Conservation (phyloP, 2,329 filamentous ascomycete genomes). For the Ophiostoma sp. region DNA sequence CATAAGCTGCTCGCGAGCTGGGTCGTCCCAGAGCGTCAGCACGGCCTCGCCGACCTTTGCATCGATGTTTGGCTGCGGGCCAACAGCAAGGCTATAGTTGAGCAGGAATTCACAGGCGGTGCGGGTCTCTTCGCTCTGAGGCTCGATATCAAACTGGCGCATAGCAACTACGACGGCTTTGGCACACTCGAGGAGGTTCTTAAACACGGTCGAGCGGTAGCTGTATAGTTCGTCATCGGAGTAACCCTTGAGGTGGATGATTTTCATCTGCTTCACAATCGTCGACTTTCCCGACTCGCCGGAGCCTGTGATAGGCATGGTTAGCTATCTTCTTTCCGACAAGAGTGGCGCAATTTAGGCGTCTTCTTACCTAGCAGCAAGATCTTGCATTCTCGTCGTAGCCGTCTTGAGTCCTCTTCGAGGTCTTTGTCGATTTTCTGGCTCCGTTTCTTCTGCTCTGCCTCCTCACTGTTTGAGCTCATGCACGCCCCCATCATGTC, state of each 20-base stretch:
- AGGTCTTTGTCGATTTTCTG: slow-evolving; percentile 90
- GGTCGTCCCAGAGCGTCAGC: slow-evolving; percentile 83
- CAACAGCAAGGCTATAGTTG: slow-evolving; percentile 84
- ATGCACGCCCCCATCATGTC: slow-evolving; percentile 80
- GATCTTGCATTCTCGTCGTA: slow-evolving; percentile 98
- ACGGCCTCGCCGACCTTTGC: slow-evolving; percentile 75
- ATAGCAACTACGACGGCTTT: slow-evolving; percentile 89
- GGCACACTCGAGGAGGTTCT: slow-evolving; percentile 94
- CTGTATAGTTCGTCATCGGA: slow-evolving; percentile 87
- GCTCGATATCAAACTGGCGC: slow-evolving; percentile 82
- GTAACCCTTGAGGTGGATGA: slow-evolving; percentile 98
- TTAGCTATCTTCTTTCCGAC: slow-evolving; percentile 20
- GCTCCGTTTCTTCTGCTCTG: slow-evolving; percentile 91
- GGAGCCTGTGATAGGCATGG: slow-evolving; percentile 57
- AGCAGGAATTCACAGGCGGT: slow-evolving; percentile 73
- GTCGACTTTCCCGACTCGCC: slow-evolving; percentile 98
- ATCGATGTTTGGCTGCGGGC: slow-evolving; percentile 80
- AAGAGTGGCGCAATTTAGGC: background rate
- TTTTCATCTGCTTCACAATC: slow-evolving; percentile 99
- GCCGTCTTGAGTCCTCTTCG: slow-evolving; percentile 86
- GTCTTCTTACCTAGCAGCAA: slow-evolving; percentile 69
- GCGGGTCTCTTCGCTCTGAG: slow-evolving; percentile 63
- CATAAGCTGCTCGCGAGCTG: slow-evolving; percentile 73
- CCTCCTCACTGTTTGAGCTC: slow-evolving; percentile 80
- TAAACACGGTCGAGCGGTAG: slow-evolving; percentile 95